phyloP scores from a whole-genome alignment of 1,284 basidiomycete species.

The Apiotrichum siamense region DNA sequence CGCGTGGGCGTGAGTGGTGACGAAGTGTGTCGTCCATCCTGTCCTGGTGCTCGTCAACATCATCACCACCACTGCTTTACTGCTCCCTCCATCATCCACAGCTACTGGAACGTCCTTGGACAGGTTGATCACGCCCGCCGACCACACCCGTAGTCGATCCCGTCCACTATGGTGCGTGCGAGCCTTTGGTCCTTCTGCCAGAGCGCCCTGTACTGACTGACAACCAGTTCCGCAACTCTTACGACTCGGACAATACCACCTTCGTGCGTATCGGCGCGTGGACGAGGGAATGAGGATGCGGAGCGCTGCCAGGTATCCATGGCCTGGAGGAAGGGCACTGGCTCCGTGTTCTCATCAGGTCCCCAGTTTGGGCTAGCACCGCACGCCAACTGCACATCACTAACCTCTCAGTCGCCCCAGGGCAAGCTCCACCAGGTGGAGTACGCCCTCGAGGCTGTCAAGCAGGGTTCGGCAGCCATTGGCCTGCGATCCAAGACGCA shows the following conservation, averaged over 20 bases:
- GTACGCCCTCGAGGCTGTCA: conserved; percentile 98
- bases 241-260: conserved; percentile 93
- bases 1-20: not conserved
- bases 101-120: not conserved
- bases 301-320: too few relatives aligned
- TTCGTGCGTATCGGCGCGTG: conserved; percentile 55
- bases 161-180: conserved; percentile 19
- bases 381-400: too few relatives aligned
- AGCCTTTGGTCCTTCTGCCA: too few relatives aligned
- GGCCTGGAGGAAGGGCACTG: too few relatives aligned
- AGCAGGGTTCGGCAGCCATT: conserved; percentile 97
- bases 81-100: not conserved
- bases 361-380: too few relatives aligned
- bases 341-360: too few relatives aligned
- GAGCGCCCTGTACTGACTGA: too few relatives aligned
- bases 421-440: conserved; percentile 72
- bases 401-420: conserved; percentile 39
- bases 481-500: conserved; percentile 93
- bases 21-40: conserved; percentile 2
- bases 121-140: not conserved
- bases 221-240: conserved; percentile 83
- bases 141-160: not conserved
- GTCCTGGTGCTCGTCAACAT: not conserved
- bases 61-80: not conserved
- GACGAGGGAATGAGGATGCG: too few relatives aligned